Conservation (phyloP, 768 basidiomycete genomes). For the Amanita inopinata region DNA sequence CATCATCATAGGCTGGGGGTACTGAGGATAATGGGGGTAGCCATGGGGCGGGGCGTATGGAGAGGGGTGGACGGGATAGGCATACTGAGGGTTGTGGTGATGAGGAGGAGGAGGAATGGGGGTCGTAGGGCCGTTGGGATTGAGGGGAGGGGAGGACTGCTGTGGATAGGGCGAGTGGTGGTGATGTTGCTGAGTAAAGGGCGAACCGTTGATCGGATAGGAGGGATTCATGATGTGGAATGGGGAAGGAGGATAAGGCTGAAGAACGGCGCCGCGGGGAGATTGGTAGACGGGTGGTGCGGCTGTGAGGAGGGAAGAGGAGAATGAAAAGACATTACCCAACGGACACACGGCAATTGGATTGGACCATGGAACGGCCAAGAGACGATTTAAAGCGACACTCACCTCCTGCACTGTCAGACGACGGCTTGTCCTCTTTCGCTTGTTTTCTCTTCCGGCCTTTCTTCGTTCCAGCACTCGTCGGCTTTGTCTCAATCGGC, state of each 20-base stretch:
- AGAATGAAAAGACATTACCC: neutral
- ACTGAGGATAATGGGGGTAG: constrained; percentile 57
- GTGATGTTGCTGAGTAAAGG: constrained; percentile 27
- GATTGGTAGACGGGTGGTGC: constrained; percentile 19
- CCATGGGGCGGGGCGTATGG: constrained; percentile 39
- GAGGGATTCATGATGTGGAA: constrained; percentile 62
- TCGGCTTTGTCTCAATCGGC: constrained; percentile 39
- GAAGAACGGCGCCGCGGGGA: constrained; percentile 32
- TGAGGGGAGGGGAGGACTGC: constrained; percentile 24
- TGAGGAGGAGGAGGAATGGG: constrained; percentile 29
- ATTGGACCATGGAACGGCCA: neutral
- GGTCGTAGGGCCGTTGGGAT: constrained; percentile 26
- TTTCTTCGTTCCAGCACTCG: constrained; percentile 33
- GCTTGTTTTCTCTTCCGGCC: constrained; percentile 44
- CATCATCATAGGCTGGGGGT: constrained; percentile 65
- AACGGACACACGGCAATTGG: too few relatives aligned
- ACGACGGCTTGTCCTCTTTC: constrained; percentile 16
- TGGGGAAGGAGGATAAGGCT: constrained; percentile 44
- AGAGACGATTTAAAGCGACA: neutral
- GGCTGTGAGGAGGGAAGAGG: constrained; percentile 9
- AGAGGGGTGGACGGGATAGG: constrained; percentile 47
- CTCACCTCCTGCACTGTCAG: neutral
- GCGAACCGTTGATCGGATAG: constrained; percentile 53
- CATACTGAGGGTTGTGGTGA: constrained; percentile 33
- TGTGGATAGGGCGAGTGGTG: constrained; percentile 24